Base-by-base conservation (phyloP, 306 rosid species). In the Casuarina cunninghamiana region DNA sequence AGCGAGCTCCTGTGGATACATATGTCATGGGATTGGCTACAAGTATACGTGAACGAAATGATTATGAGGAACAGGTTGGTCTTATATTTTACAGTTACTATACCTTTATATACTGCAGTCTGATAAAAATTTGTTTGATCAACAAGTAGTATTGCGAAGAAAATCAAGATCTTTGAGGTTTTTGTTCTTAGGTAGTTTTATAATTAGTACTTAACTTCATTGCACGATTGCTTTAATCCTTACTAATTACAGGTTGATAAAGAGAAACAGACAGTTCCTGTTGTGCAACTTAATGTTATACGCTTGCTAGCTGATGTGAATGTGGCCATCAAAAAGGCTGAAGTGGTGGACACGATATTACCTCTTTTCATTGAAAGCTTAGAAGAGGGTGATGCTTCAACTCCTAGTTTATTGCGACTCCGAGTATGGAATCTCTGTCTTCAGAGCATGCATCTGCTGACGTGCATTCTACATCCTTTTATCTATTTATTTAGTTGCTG, bases 351-450 rank as follows among this genome's bases (percentile, higher is more conserved):
- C 75, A 83, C 85, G 90, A 93, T 95, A 79, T 91, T 95, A 77
- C 97, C 99, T 35, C 93, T 93, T 75, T 95, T 95, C 72, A 87
- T 95, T 61, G 99, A 95, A 86, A 95, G 91, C 86, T 85, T 93
- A 86, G 97, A 95, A 83, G 99, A 93, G 93, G 97, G 99, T 5
- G 97, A 95, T 82, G 99, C 99, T 78, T 89, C 99, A 78, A 85
- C 90, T 83, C 97, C 99, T 72, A 88, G 97, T 88, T 88, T 90
- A 81, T 79, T 95, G 90, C 84, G 99, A 90, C 97, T 95, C 45
- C 93, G 89, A 72, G 99, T 95, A 93, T 78, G 91, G 79, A 84
- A 86, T 75, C 78, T 82, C 81, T 85, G 69, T 79, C 79, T 79
- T 80, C 77, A 44, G 55, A 81, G 83, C 85, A 83, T 86, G 73